Evolutionary conservation across 768 basidiomycete species (phyloP).

Genomic region (Podaxis sp.): DNA sequence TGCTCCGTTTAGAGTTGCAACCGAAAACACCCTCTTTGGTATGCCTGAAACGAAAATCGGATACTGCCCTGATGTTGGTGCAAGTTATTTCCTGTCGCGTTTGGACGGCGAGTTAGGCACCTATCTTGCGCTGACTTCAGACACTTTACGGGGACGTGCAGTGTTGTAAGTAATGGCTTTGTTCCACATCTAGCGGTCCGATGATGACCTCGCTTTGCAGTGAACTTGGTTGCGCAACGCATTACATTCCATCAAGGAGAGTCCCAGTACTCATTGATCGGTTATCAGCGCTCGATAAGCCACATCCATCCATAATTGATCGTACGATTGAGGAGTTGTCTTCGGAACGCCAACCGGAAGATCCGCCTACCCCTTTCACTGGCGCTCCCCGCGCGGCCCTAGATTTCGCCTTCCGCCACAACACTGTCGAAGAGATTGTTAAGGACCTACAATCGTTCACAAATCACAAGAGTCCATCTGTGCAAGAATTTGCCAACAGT

Average conservation of each 20-base stretch:
- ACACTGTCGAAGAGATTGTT: slow-evolving; percentile 72
- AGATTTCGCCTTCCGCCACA: slow-evolving; percentile 73
- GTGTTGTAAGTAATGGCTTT: slow-evolving; percentile 68
- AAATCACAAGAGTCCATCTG: slow-evolving; percentile 36
- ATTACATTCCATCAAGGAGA: slow-evolving; percentile 79
- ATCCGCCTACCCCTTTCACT: slow-evolving; percentile 48
- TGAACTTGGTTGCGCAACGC: slow-evolving; percentile 91
- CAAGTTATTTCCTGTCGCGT: slow-evolving; percentile 83
- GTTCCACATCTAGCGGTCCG: slow-evolving; percentile 4
- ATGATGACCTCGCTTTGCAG: slow-evolving; percentile 36
- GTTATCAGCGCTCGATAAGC: slow-evolving; percentile 55
- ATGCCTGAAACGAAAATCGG: slow-evolving; percentile 98
- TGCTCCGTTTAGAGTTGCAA: slow-evolving; percentile 90
- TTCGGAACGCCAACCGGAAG: slow-evolving; percentile 62
- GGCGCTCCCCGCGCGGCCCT: slow-evolving; percentile 73
- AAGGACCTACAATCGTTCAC: slow-evolving; percentile 46
- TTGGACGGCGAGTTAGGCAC: slow-evolving; percentile 91
- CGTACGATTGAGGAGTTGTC: slow-evolving; percentile 71
- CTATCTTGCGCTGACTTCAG: slow-evolving; percentile 88
- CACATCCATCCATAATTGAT: slow-evolving; percentile 37
- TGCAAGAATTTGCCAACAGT: slow-evolving; percentile 71
- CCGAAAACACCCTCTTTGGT: slow-evolving; percentile 86
- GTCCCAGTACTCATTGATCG: slow-evolving; percentile 70
- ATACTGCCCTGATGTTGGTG: slow-evolving; percentile 91
- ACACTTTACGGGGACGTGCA: slow-evolving; percentile 69